Base-by-base conservation (phyloP, 2,329 filamentous ascomycete genomes). In the Trichoderma sp. region DNA sequence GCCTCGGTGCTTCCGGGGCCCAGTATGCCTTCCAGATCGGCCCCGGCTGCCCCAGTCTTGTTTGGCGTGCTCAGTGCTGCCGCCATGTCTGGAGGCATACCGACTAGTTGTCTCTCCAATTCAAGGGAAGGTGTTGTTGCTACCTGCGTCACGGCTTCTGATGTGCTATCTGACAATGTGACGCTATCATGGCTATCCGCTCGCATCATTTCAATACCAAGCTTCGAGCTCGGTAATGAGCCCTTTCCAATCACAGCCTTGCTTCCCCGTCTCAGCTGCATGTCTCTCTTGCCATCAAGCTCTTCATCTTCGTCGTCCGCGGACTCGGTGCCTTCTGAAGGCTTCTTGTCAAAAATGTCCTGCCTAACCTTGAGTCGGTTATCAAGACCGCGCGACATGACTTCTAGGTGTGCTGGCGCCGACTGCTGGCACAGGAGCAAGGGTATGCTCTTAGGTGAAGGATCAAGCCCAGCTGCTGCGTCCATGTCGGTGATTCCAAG, bases 131-230 rank as follows among this genome's bases (percentile, higher is more conserved):
- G 85, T 17, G 85, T 88, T 9, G 84, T 86, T 57, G 78, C 80
- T 13, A 86, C 83, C 76, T 87, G 84, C 4, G 86, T 87, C n/a
- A 83, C 79, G n/a, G 84, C 83, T 74, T 87, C 87, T 1, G 84
- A 80, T 15, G 84, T 84, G 74, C 82, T 85, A 61, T 88, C 87
- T 3, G 86, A 86, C 13, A 87, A 67, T 1, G 84, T 84, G 69
- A 93, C 88, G 77, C 95, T 97, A 63, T 97, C 95, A 76, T 95
- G 92, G 78, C 94, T 97, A 80, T 97, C 97, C 23, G 95, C 97
- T 62, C 95, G 90, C 93, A 98, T 95, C 95, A 98, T 98, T 81
- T 98, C 95, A 64, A 94, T 96, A 2, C 94, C 94, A 2, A 98
- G 88, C 81, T 97, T 98, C 0, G 94, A 97, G 68, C 92, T 93